Evolutionary conservation across 768 basidiomycete species (phyloP), one percentile per base, ranked within the genome.

Genomic region (Tulasnella sp.): DNA sequence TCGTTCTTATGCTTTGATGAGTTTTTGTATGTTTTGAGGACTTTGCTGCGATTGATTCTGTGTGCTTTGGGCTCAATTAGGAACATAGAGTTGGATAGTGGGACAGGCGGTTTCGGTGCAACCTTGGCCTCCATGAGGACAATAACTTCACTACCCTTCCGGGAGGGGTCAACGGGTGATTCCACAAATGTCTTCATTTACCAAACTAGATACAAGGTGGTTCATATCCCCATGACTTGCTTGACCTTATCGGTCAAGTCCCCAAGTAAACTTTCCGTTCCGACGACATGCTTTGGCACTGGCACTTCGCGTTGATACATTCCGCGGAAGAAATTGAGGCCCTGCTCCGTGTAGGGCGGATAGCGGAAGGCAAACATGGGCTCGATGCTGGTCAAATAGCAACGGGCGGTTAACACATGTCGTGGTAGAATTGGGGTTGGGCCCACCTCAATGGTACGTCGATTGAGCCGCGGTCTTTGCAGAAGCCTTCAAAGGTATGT

Each of bases 401-500:
- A 15, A 29, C 8, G 43, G 39, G 23, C 12, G 19, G 3, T 40
- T 6, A 42, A 37, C n/a, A 4, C 19, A 36, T 21, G 7, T 52
- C 27, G 15, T 12, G 37, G 12, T 6, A 29, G 19, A 11, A 42
- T 75, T 39, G 55, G 82, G 82, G 65, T 68, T 71, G 4, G 84
- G 82, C 19, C 70, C 12, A 70, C 65, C 27, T 74, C 55, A 64
- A 55, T 31, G 73, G 76, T 1, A 68, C 70, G 61, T 74, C 71
- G 8, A 77, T 48, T 0, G 82, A 77, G 2, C 80, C 66, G 51
- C 88, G 76, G 25, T 80, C 69, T 40, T 80, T 76, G 2, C 73
- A 72, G 65, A 82, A 84, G 1, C 69, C 63, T 19, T 82, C 76
- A 57, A 74, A 83, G 50, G 74, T 77, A 62, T 75, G 72, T 62